Percentiles rank a stretch among this genome's conserved stretches.
Conservation (phyloP, 2,329 filamentous ascomycete species). For the Colletotrichum sublineola region DNA sequence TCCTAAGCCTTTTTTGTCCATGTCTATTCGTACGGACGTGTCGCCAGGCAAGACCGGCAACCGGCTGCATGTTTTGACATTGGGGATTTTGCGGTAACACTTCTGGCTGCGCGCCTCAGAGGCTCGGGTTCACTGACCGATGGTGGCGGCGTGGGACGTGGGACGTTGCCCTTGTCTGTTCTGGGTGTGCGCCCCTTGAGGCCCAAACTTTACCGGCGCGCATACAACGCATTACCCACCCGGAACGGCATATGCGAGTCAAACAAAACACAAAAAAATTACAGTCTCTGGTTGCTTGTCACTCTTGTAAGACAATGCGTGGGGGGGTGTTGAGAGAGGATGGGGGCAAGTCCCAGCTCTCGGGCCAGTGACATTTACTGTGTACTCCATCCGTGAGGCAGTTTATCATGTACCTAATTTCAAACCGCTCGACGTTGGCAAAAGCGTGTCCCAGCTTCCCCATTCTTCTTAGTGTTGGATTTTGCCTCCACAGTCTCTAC, state of each 20-base stretch:
- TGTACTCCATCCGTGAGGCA: background rate
- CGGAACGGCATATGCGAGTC: conserved; percentile 1
- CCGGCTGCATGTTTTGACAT: background rate
- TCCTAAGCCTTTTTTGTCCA: background rate
- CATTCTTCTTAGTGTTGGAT: conserved; percentile 5
- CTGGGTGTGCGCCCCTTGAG: conserved; percentile 22
- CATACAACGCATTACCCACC: conserved; percentile 19
- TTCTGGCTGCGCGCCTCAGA: background rate
- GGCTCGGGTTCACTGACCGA: conserved; percentile 8
- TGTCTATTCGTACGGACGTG: background rate
- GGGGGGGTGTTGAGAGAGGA: background rate
- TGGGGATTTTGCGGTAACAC: background rate
- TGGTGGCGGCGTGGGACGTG: conserved; percentile 16
- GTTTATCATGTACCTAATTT: conserved; percentile 5
- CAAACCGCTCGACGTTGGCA: background rate
- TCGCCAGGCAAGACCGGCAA: conserved; percentile 1
- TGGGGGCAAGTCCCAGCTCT: background rate
- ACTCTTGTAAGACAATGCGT: background rate
- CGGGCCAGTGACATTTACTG: background rate
- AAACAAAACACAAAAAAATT: conserved; percentile 1
- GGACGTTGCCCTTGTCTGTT: conserved; percentile 11
- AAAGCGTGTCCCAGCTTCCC: conserved; percentile 1
- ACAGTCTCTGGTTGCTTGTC: background rate
- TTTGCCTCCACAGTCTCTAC: background rate
- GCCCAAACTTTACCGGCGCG: conserved; percentile 38